phyloP scores from a whole-genome alignment of 2,329 filamentous ascomycete genomes.

The Pyrenochaeta sp. region DNA sequence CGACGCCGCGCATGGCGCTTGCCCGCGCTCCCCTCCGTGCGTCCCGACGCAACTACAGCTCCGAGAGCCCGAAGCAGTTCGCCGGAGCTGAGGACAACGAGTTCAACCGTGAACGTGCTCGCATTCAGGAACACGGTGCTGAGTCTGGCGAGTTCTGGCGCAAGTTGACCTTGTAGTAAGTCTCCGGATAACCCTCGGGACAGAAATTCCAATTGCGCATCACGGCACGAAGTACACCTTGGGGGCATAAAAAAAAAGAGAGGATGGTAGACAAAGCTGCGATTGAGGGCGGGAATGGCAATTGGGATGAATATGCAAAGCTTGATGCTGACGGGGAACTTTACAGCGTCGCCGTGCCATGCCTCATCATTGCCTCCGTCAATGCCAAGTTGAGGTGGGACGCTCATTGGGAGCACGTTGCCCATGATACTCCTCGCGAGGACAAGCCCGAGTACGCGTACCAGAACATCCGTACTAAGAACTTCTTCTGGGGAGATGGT shows the following conservation, averaged over 20 bases:
- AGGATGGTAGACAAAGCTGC: too few species aligned
- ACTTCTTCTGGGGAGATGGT: constrained; percentile 93
- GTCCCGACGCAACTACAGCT: constrained; percentile 75
- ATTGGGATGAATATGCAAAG: neutral
- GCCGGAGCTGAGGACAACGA: constrained; percentile 77
- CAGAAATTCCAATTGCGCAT: neutral
- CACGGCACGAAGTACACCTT: neutral
- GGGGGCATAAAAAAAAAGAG: neutral
- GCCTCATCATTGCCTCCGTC: constrained; percentile 72
- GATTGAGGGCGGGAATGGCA: neutral
- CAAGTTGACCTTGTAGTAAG: constrained; percentile 96
- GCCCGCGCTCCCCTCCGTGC: constrained; percentile 66
- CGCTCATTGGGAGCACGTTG: constrained; percentile 97
- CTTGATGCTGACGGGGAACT: constrained; percentile 19
- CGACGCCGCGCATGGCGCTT: constrained; percentile 67
- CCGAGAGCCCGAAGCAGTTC: constrained; percentile 65
- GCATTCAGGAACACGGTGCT: constrained; percentile 89
- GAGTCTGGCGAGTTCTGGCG: constrained; percentile 90
- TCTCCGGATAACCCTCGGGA: constrained; percentile 25
- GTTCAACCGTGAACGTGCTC: constrained; percentile 91
- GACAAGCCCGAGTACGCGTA: constrained; percentile 94
- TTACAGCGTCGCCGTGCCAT: constrained; percentile 77
- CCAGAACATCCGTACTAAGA: constrained; percentile 97
- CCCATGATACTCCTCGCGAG: constrained; percentile 80
- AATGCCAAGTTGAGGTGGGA: constrained; percentile 94